phyloP scores from a whole-genome alignment of 2,329 filamentous ascomycete species.

The Zymoseptoria passerinii region DNA sequence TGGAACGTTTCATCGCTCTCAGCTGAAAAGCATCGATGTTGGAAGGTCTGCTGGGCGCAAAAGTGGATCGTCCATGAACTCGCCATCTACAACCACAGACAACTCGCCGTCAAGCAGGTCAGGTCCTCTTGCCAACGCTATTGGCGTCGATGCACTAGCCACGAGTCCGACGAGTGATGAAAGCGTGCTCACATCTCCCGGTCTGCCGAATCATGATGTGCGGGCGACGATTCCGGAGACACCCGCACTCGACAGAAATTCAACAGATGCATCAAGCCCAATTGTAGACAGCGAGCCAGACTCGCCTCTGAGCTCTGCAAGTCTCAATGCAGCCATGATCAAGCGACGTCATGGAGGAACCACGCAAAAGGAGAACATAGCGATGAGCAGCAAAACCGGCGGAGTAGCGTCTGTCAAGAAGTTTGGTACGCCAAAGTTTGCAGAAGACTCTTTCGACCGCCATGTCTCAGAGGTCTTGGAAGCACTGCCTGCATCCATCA shows the following conservation, averaged over 20 bases:
- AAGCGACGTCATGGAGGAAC: slow-evolving; percentile 29
- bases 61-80: slow-evolving; percentile 10
- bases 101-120: background rate
- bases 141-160: no score
- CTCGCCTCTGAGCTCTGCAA: slow-evolving; percentile 20
- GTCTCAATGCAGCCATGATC: slow-evolving; percentile 37
- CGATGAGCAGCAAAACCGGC: background rate
- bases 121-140: background rate
- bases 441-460: slow-evolving; percentile 48
- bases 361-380: slow-evolving; percentile 3
- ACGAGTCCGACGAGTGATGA: background rate
- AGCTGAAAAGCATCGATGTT: slow-evolving; percentile 27
- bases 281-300: background rate
- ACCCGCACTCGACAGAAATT: background rate
- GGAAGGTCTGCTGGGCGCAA: slow-evolving; percentile 11
- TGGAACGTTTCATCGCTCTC: slow-evolving; percentile 25
- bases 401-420: background rate
- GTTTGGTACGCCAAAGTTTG: background rate
- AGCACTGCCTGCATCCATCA: slow-evolving; percentile 54
- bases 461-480: slow-evolving; percentile 32
- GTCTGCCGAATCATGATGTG: background rate
- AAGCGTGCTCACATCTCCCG: background rate
- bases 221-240: background rate
- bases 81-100: slow-evolving; percentile 6
- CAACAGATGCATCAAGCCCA: background rate